Percentiles rank a stretch among this genome's conserved stretches.
Conservation (phyloP, 1,284 basidiomycete genomes). For the Puccinia horiana region DNA sequence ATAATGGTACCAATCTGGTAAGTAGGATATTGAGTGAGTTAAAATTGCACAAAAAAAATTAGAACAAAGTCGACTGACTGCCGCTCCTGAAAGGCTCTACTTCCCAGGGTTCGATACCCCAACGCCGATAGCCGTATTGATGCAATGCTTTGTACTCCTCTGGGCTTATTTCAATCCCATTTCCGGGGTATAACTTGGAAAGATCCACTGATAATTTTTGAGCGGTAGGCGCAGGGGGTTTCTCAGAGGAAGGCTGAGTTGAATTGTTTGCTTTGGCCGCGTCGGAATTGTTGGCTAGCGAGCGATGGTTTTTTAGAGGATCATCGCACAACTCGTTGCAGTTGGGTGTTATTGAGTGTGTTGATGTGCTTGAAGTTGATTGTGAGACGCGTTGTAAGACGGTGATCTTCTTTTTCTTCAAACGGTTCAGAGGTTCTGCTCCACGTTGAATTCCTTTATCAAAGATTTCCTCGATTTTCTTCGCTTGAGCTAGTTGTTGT, state of each 20-base stretch:
- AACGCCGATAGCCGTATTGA: not conserved
- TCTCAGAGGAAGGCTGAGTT: not conserved
- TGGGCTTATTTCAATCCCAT: conserved; percentile 35
- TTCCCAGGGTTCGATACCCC: conserved; percentile 40
- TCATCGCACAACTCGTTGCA: conserved; percentile 14
- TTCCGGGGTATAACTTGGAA: conserved; percentile 32
- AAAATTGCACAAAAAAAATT: not conserved
- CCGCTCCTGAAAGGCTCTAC: conserved; percentile 32
- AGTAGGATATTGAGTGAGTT: not conserved
- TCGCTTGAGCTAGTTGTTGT: conserved; percentile 48
- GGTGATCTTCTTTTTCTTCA: conserved; percentile 54
- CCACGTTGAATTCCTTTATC: conserved; percentile 55
- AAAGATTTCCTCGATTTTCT: conserved; percentile 31
- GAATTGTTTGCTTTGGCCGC: not conserved
- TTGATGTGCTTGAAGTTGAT: not conserved
- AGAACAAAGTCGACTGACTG: conserved; percentile 16
- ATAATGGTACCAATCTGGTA: conserved; percentile 41
- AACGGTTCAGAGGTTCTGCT: conserved; percentile 56
- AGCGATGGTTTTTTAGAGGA: conserved; percentile 24
- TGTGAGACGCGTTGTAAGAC: conserved; percentile 20
- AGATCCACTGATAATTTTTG: conserved; percentile 27
- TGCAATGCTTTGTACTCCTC: conserved; percentile 41
- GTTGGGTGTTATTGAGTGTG: not conserved
- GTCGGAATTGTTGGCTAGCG: not conserved
- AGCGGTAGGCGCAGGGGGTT: conserved; percentile 7